Evolutionary conservation across 257 asterid species (phyloP).

Genomic region (Marsdenia floribunda): DNA sequence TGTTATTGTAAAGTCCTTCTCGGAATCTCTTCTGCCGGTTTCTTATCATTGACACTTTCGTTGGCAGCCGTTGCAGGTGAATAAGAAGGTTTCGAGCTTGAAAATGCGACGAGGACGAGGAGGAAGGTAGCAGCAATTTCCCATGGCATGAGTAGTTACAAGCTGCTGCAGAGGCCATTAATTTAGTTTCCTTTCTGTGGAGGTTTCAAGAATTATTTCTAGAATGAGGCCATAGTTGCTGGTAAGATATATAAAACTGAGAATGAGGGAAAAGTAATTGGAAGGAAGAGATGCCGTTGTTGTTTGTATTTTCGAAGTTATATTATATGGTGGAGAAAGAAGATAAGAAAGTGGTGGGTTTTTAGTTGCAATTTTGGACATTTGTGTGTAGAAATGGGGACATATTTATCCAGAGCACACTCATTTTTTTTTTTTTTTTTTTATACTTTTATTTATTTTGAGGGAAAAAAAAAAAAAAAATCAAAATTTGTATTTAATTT

Average conservation of each 20-base stretch:
- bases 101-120: neutral
- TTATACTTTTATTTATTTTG: too few relatives aligned
- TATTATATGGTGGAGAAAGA: slow-evolving; percentile 8
- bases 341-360: neutral
- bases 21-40: neutral
- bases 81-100: neutral
- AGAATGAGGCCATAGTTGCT: neutral
- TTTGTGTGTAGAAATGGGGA: too few relatives aligned
- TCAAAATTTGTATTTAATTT: too few relatives aligned
- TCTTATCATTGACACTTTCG: neutral
- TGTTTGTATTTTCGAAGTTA: neutral
- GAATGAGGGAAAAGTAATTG: neutral
- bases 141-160: neutral
- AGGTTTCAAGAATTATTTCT: neutral
- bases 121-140: neutral
- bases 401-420: too few relatives aligned
- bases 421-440: too few relatives aligned
- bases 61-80: neutral
- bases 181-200: too few relatives aligned
- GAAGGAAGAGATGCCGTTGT: neutral
- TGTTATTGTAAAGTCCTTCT: neutral
- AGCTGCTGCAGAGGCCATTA: neutral
- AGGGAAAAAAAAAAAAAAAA: too few relatives aligned
- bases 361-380: too few relatives aligned
- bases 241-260: neutral